Percentiles rank a stretch among this genome's conserved stretches.
phyloP scores from a whole-genome alignment of 1,284 basidiomycete genomes.

The Schizophyllum amplum region DNA sequence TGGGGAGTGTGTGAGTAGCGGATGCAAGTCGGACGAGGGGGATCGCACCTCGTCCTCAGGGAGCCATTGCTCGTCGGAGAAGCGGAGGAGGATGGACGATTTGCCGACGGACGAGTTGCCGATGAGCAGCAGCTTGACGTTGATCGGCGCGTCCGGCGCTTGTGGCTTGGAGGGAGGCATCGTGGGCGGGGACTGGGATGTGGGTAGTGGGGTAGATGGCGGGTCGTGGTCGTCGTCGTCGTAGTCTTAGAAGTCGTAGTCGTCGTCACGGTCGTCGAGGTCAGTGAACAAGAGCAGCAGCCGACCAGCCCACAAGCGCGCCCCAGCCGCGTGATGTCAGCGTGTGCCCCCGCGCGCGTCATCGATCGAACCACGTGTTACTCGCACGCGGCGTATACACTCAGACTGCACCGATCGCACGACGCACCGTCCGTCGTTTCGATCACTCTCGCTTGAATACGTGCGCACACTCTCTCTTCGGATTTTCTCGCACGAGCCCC shows the following conservation, averaged over 20 bases:
- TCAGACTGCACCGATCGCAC: no score
- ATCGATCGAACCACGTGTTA: neutral
- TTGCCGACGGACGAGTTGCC: slow-evolving; percentile 91
- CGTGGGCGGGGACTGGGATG: slow-evolving; percentile 10
- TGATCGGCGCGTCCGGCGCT: slow-evolving; percentile 28
- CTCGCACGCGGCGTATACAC: no score
- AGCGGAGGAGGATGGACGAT: slow-evolving; percentile 85
- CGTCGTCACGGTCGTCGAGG: neutral
- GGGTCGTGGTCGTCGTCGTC: neutral
- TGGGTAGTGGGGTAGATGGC: neutral
- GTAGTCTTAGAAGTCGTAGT: neutral
- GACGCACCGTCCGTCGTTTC: no score
- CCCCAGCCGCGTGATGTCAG: neutral
- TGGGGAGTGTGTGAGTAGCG: no score
- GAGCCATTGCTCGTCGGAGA: slow-evolving; percentile 95
- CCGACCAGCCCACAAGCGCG: neutral
- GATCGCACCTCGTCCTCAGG: slow-evolving; percentile 97
- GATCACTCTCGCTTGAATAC: no score
- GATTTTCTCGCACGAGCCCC: no score
- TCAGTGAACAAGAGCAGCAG: neutral
- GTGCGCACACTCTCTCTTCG: no score
- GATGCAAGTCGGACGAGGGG: no score
- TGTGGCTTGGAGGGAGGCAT: slow-evolving; percentile 23
- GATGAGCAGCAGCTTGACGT: slow-evolving; percentile 68
- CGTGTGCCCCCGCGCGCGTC: neutral